A percentile compares a stretch with the other conserved stretches of the same genome.
Conservation (phyloP, 2,329 filamentous ascomycete genomes). For the Hypoxylon sp. region DNA sequence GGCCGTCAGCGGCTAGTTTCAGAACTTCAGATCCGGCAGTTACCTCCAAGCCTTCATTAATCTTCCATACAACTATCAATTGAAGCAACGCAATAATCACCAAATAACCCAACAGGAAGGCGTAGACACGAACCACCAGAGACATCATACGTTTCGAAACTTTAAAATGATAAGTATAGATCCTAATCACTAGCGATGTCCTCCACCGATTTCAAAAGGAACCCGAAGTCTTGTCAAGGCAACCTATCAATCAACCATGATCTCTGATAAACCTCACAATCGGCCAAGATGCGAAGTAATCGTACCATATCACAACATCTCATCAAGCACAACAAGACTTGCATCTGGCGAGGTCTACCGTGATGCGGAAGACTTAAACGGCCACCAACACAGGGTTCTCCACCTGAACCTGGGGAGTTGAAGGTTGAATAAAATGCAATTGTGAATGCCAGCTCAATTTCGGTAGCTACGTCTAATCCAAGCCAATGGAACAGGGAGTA, state of each 20-base stretch:
- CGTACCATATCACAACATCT: constrained; percentile 1
- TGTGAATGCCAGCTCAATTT: constrained; percentile 23
- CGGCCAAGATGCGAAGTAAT: neutral
- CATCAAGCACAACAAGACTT: constrained; percentile 5
- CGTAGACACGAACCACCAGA: constrained; percentile 8
- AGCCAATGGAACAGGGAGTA: constrained; percentile 12
- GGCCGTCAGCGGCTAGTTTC: constrained; percentile 33
- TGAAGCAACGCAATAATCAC: constrained; percentile 18
- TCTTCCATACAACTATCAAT: constrained; percentile 9
- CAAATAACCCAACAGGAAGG: constrained; percentile 14
- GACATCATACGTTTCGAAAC: constrained; percentile 27
- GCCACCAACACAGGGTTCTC: neutral
- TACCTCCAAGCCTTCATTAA: constrained; percentile 26
- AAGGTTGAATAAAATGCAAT: constrained; percentile 12
- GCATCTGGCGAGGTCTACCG: neutral
- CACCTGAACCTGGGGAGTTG: neutral
- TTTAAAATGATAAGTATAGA: constrained; percentile 1
- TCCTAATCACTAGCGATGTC: neutral
- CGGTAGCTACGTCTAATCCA: constrained; percentile 22
- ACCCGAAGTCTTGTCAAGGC: constrained; percentile 1
- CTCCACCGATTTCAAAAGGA: neutral
- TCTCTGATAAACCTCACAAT: constrained; percentile 3
- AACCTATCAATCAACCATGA: constrained; percentile 17
- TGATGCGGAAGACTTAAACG: neutral
- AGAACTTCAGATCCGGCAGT: constrained; percentile 38